A percentile compares a stretch with the other conserved stretches of the same genome.
phyloP scores from a whole-genome alignment of 1,284 basidiomycete genomes.

The Ceratobasidium papillatum region DNA sequence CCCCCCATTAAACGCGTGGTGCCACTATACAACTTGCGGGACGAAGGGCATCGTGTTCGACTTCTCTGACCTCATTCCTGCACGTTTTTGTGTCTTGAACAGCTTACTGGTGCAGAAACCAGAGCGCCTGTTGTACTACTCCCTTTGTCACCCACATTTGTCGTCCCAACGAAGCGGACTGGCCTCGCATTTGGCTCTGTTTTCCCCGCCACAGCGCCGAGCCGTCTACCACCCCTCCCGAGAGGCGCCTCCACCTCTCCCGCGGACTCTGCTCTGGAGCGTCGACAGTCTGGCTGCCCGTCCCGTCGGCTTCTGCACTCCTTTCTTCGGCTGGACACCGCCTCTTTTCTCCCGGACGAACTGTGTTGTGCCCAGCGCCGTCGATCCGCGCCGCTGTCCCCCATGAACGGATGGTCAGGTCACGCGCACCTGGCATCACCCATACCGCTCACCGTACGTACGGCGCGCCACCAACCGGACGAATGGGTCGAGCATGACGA shows the following conservation, averaged over 20 bases:
- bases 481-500: neutral
- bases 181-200: constrained; percentile 20
- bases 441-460: constrained; percentile 19
- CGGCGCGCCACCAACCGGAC: constrained; percentile 9
- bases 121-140: neutral
- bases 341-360: neutral
- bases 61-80: constrained; percentile 23
- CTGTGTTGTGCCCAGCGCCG: neutral
- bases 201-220: constrained; percentile 13
- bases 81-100: constrained; percentile 12
- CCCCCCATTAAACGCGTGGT: constrained; percentile 11
- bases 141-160: constrained; percentile 30
- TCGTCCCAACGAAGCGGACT: constrained; percentile 12
- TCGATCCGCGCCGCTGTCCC: neutral
- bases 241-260: constrained; percentile 16
- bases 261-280: constrained; percentile 5
- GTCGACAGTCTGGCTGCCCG: neutral
- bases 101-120: neutral
- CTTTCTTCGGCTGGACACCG: neutral
- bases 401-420: constrained; percentile 20
- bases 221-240: constrained; percentile 1
- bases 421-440: constrained; percentile 11
- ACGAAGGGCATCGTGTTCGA: constrained; percentile 7
- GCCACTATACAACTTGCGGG: neutral
- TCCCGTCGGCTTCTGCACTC: neutral